Conservation (phyloP, 306 rosid genomes). For the Lathyrus oleraceus region DNA sequence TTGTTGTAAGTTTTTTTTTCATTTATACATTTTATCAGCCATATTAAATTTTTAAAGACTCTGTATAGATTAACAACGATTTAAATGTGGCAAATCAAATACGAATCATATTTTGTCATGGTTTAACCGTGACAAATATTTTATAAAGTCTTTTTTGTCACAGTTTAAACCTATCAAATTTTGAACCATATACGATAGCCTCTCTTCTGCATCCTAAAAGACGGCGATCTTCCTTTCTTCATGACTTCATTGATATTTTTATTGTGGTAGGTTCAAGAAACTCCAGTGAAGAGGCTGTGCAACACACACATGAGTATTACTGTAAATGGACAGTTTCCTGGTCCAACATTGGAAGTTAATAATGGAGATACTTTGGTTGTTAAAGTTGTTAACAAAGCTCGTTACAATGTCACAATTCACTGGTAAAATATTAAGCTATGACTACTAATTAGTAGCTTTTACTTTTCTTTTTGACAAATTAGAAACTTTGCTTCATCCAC, state of each 20-base stretch:
- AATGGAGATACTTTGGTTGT: constrained; percentile 83
- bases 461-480: background rate
- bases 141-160: too few species aligned
- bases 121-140: too few species aligned
- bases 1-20: constrained; percentile 58
- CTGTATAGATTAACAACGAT: too few species aligned
- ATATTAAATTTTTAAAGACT: background rate
- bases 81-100: too few species aligned
- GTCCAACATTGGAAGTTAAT: constrained; percentile 82
- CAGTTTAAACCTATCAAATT: too few species aligned
- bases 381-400: constrained; percentile 84
- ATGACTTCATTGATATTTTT: background rate
- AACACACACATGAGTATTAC: constrained; percentile 73
- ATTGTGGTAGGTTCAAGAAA: constrained; percentile 69
- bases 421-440: constrained; percentile 50
- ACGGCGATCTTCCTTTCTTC: too few species aligned
- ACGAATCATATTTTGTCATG: too few species aligned
- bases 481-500: background rate
- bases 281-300: constrained; percentile 99
- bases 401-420: constrained; percentile 82
- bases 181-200: accelerated
- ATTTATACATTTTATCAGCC: background rate
- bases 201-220: too few species aligned
- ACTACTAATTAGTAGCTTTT: background rate
- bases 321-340: constrained; percentile 87